A percentile compares a stretch with the other conserved stretches of the same genome.
Conservation (phyloP, 2,329 filamentous ascomycete species). For the Calonectria honghensis region DNA sequence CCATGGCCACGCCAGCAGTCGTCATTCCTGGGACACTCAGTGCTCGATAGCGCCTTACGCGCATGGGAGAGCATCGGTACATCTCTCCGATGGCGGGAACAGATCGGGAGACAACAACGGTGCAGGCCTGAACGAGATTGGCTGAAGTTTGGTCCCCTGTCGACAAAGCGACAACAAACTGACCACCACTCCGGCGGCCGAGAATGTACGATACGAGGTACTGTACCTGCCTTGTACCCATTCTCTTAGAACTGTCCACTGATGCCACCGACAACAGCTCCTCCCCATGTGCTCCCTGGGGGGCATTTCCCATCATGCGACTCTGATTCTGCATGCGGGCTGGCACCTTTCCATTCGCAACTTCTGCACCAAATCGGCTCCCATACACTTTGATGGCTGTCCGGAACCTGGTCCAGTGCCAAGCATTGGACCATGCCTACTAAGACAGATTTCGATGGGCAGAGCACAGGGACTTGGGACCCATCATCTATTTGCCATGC, state of each 20-base stretch:
- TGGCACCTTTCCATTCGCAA: slow-evolving; percentile 46
- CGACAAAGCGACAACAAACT: slow-evolving; percentile 37
- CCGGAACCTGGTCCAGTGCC: slow-evolving; percentile 28
- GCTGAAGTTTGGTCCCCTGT: slow-evolving; percentile 39
- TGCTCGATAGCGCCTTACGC: slow-evolving; percentile 13
- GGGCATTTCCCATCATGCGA: slow-evolving; percentile 37
- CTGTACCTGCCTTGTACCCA: slow-evolving; percentile 33
- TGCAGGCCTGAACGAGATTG: slow-evolving; percentile 33
- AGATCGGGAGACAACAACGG: slow-evolving; percentile 43
- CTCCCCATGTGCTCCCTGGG: background rate
- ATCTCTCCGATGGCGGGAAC: slow-evolving; percentile 38
- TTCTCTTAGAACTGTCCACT: background rate
- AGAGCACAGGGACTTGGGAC: slow-evolving; percentile 11
- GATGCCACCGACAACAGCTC: background rate
- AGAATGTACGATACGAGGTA: slow-evolving; percentile 37
- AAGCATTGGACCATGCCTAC: slow-evolving; percentile 18
- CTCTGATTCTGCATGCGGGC: slow-evolving; percentile 42
- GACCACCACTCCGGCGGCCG: slow-evolving; percentile 39
- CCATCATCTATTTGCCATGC: slow-evolving; percentile 33
- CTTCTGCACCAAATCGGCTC: slow-evolving; percentile 47
- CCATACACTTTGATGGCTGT: slow-evolving; percentile 42
- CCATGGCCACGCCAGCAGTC: slow-evolving; percentile 16
- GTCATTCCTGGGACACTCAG: background rate
- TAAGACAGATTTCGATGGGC: slow-evolving; percentile 24
- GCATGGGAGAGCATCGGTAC: slow-evolving; percentile 16